A percentile compares a stretch with the other conserved stretches of the same genome.
Conservation (phyloP, 1,284 basidiomycete genomes). For the Coniferiporia weirii region DNA sequence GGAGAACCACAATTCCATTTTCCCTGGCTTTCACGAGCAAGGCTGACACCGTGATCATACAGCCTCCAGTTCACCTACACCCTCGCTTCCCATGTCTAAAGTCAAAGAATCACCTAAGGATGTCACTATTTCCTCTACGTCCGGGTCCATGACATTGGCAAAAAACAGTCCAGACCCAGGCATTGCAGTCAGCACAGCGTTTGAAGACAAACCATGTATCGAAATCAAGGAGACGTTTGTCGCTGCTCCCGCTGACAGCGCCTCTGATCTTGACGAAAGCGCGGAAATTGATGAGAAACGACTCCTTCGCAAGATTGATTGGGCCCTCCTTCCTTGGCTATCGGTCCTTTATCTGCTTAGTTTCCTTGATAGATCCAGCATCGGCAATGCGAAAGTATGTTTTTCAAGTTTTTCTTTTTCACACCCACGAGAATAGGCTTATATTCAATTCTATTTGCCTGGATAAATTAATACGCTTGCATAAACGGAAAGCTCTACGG, state of each 20-base stretch:
- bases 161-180: too few species aligned
- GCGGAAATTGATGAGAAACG: conserved; percentile 54
- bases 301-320: conserved; percentile 60
- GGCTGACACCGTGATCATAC: too few species aligned
- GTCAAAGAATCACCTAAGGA: too few species aligned
- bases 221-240: not conserved
- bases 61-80: too few species aligned
- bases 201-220: not conserved
- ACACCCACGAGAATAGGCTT: not conserved
- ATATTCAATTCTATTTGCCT: not conserved
- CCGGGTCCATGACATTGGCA: too few species aligned
- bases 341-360: conserved; percentile 70
- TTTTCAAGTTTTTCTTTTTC: not conserved
- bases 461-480: not conserved
- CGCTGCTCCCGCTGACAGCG: not conserved
- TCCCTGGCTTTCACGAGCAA: too few species aligned
- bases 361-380: conserved; percentile 73
- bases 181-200: too few species aligned
- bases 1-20: too few species aligned
- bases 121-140: too few species aligned
- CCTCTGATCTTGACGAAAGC: conserved; percentile 3
- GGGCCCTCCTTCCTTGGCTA: conserved; percentile 62
- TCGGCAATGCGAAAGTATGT: conserved; percentile 71
- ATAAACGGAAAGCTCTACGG: conserved; percentile 42
- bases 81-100: too few species aligned